Conservation (phyloP, 768 basidiomycete species). For the Antrodiella citrinella region DNA sequence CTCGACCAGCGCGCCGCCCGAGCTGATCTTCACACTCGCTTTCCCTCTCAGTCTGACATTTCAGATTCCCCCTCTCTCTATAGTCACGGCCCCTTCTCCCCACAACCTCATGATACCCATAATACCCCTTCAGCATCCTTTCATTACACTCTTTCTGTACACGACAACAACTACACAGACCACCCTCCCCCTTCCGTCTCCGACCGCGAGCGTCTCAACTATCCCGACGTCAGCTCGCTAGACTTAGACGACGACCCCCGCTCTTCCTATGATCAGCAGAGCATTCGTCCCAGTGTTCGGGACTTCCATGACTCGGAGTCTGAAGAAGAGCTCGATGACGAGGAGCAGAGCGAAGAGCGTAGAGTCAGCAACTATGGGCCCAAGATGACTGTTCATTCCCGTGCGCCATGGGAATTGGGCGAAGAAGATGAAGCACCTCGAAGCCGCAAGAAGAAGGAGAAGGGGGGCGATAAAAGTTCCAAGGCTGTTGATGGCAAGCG, state of each 20-base stretch:
- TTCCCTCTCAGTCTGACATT: constrained; percentile 48
- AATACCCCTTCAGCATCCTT: constrained; percentile 13
- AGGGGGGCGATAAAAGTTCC: constrained; percentile 20
- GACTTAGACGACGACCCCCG: constrained; percentile 42
- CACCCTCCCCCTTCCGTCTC: constrained; percentile 20
- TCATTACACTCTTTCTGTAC: constrained; percentile 20
- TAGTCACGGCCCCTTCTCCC: constrained; percentile 52
- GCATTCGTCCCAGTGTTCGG: neutral
- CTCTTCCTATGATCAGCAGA: constrained; percentile 13
- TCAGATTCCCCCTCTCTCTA: constrained; percentile 68
- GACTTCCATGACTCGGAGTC: neutral
- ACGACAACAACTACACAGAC: constrained; percentile 11
- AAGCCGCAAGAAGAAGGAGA: constrained; percentile 24
- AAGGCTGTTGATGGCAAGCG: constrained; percentile 33
- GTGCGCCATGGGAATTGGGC: constrained; percentile 74
- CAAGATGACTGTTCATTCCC: constrained; percentile 75
- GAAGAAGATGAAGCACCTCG: constrained; percentile 31
- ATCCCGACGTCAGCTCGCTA: constrained; percentile 42
- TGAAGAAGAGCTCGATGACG: constrained; percentile 13
- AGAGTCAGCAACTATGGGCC: constrained; percentile 74
- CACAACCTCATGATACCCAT: constrained; percentile 29
- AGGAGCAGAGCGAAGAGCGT: constrained; percentile 32
- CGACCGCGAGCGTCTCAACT: constrained; percentile 34
- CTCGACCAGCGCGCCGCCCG: constrained; percentile 47
- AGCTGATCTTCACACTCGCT: constrained; percentile 38